Evolutionary conservation across 1,284 basidiomycete species (phyloP).

Genomic region (Ustilago loliicola): DNA sequence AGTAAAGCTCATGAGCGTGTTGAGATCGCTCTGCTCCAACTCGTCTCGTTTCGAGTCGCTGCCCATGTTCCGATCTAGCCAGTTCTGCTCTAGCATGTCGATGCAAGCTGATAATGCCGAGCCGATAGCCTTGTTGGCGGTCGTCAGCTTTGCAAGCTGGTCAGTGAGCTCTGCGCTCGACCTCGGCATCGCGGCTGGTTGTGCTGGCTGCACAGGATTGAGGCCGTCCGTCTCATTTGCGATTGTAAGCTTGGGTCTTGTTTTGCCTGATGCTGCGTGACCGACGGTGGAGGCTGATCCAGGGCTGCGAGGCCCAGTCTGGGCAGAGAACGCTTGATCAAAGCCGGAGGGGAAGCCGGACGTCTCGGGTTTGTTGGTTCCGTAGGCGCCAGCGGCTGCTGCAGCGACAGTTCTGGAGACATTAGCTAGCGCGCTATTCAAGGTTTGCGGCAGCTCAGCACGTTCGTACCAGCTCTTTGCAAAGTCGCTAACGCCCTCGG

Average conservation of each 20-base stretch:
- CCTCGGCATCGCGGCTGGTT: neutral
- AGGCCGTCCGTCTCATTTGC: neutral
- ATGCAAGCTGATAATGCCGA: constrained; percentile 48
- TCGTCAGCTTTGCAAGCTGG: constrained; percentile 30
- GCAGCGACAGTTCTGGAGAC: constrained; percentile 55
- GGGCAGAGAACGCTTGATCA: constrained; percentile 36
- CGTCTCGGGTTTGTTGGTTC: constrained; percentile 9
- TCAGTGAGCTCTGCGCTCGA: constrained; percentile 19
- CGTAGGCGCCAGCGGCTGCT: constrained; percentile 38
- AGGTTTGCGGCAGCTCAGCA: constrained; percentile 46
- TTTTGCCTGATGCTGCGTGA: constrained; percentile 21
- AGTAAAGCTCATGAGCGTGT: constrained; percentile 57
- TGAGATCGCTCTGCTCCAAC: constrained; percentile 32
- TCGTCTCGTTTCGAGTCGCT: constrained; percentile 7
- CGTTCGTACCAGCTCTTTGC: constrained; percentile 62
- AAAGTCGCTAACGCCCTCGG: constrained; percentile 58
- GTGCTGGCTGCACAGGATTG: neutral
- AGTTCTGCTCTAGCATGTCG: constrained; percentile 46
- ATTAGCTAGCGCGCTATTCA: constrained; percentile 54
- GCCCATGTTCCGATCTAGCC: constrained; percentile 18
- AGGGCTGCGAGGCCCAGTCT: constrained; percentile 19
- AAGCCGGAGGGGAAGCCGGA: constrained; percentile 51
- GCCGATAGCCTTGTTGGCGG: constrained; percentile 53
- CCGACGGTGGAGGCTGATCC: constrained; percentile 24
- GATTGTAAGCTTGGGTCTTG: constrained; percentile 7